Conservation (phyloP, 2,329 filamentous ascomycete species). For the Anthostomella pinea region DNA sequence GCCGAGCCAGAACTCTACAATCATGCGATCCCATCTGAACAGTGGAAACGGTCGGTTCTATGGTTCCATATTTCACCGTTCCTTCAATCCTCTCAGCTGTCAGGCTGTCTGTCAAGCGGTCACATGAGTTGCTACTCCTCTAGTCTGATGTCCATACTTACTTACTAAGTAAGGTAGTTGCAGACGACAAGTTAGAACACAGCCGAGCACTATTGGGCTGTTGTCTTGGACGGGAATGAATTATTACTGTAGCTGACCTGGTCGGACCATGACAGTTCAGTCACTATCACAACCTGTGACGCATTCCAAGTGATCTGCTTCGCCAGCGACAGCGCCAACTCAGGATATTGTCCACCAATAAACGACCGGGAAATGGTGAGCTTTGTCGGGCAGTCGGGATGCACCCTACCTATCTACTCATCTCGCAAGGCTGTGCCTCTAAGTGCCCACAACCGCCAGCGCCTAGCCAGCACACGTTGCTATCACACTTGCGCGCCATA, state of each 20-base stretch:
- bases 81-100: no score
- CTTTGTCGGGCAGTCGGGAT: constrained; percentile 3
- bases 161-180: background rate
- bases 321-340: constrained; percentile 20
- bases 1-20: constrained; percentile 1
- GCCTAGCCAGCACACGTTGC: no score
- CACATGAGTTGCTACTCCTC: background rate
- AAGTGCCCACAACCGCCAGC: background rate
- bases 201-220: background rate
- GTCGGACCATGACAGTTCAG: background rate
- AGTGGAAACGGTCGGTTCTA: no score
- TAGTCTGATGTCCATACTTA: background rate
- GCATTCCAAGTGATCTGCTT: constrained; percentile 16
- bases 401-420: constrained; percentile 14
- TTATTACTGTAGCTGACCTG: background rate
- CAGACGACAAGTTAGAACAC: background rate
- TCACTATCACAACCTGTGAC: constrained; percentile 18
- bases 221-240: background rate
- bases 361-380: constrained; percentile 3
- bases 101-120: background rate
- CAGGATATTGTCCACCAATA: constrained; percentile 17
- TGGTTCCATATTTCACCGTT: no score
- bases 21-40: no score
- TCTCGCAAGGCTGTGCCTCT: background rate
- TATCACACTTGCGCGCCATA: no score